Evolutionary conservation across 2,329 filamentous ascomycete species (phyloP), one percentile per base, ranked within the genome.

Genomic region (Aspergillus sp.): DNA sequence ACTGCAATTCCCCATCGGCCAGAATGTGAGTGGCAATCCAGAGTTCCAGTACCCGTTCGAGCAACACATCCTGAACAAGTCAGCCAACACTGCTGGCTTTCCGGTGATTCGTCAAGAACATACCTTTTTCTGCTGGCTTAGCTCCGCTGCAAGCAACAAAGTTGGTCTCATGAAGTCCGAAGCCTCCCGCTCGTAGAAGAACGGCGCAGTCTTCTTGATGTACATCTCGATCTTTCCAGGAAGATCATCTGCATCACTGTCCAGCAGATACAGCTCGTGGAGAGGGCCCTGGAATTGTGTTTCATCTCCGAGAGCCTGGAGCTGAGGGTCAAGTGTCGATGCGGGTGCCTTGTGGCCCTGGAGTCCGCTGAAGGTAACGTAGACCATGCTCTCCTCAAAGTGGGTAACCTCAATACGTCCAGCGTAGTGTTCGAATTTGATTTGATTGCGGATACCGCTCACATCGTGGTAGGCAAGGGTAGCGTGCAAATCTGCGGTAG

Each of bases 11-110:
- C 3, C 71, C 74, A 21, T 82, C 80, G n/a, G 81, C 80, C 15
- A 87, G 77, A 49, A 87, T 78, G 41, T 80, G 78, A 7, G 84
- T 87, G 13, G 81, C 79, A 30, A 82, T 78, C 84, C 84, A 87
- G 4, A 87, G 75, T 64, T 87, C 82, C 50, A 86, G 71, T 2
- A 80, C 79, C 47, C 83, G 80, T 17, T 79, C 73, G 12, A 87
- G 72, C 9, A 86, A 73, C 15, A 73, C 70, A 65, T 84, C 81
- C 70, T 80, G 63, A 5, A 54, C 17, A 28, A 9, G 9, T 55
- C 62, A 48, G 57, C 49, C 32, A 43, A 12, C 39, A 6, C 38
- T 23, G 28, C 36, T 49, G n/a, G 28, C 15, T n/a, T 28, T 13
- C 13, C 38, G 2, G 21, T 2, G 8, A 25, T 30, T 54, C n/a